Evolutionary conservation across 1,139 yeast species (phyloP), one percentile per base, ranked within the genome.

Genomic region (Tardiomyces digboiensis): DNA sequence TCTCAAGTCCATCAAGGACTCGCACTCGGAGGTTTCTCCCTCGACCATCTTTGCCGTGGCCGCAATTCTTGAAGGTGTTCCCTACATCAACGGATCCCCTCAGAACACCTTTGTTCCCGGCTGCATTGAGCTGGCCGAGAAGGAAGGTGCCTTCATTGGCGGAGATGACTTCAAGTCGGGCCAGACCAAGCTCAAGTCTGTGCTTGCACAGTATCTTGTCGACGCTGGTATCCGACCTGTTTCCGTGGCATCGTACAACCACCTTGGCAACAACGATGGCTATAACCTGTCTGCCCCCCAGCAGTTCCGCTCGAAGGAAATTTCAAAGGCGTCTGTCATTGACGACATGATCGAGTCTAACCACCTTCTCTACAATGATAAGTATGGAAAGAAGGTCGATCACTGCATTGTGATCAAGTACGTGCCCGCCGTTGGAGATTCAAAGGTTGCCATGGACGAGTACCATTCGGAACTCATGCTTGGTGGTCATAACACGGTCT

Each of bases 101-200:
- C 97, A 89, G 70, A 89, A 89, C 72, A 89, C 97, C 41, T 88
- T 89, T 70, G 95, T 87, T 49, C 97, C 97, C 38, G 97, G 97
- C 55, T 85, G 84, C 51, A 76, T 89, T 61, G 91, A 87, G 65
- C 76, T 89, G 57, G 95, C 97, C 44, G 95, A 88, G 68, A 65
- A 74, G 61, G 65, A 85, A 66, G 68, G 76, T 52, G 70, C 86
- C 33, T 86, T 83, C 64, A 87, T 89, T 60, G 97, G 95, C 49
- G 97, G 97, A 60, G 97, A 89, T 66, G 97, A 89, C 68, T 89
- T 89, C 76, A 89, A 89, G 74, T 80, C 91, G 59, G 97, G 97
- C 49, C 97, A 89, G 72, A 89, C 97, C 53, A 89, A 89, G 70
- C 70, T 89, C 61, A 89, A 89, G 72, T 87, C 96, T 20, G 97